These are phyloP conservation scores for Hygrocybe punicea DNA, from an alignment of 768 basidiomycete genomes.

Conservation along the genomic window DNA sequence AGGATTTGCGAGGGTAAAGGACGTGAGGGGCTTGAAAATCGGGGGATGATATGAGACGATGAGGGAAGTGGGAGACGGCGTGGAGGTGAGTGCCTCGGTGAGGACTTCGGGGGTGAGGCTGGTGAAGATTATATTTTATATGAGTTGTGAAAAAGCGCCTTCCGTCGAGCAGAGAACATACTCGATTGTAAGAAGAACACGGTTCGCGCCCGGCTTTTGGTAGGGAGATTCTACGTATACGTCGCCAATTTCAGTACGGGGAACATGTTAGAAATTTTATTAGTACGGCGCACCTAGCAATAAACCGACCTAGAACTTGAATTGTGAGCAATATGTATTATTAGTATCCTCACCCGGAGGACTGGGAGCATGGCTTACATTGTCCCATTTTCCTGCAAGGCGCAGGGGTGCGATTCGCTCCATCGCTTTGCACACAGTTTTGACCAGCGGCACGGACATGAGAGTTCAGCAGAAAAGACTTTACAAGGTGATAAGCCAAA, in stretches of 20 bases:
- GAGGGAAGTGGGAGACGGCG: conserved; percentile 50
- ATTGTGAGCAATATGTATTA: conserved; percentile 14
- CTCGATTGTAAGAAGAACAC: conserved; percentile 71
- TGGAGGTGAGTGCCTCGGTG: conserved; percentile 53
- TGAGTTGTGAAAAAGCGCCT: conserved; percentile 9
- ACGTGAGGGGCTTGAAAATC: conserved; percentile 71
- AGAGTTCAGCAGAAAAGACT: no score
- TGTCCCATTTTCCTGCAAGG: conserved; percentile 91
- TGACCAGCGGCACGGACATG: conserved; percentile 33
- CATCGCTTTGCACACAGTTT: conserved; percentile 63
- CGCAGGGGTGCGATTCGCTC: conserved; percentile 81
- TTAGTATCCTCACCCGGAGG: no score
- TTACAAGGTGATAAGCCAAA: no score
- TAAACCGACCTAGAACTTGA: conserved; percentile 56
- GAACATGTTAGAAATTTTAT: not conserved
- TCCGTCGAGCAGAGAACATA: conserved; percentile 33
- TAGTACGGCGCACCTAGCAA: conserved; percentile 53
- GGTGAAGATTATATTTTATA: conserved; percentile 12
- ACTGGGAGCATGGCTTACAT: conserved; percentile 58
- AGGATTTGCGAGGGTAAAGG: conserved; percentile 73
- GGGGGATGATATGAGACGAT: conserved; percentile 85
- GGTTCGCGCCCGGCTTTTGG: conserved; percentile 42
- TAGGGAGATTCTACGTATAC: conserved; percentile 51
- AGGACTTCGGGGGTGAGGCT: conserved; percentile 74
- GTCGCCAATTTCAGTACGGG: not conserved